Evolutionary conservation across 768 basidiomycete species (phyloP), one percentile per base, ranked within the genome.

Genomic region (Russula abietina): DNA sequence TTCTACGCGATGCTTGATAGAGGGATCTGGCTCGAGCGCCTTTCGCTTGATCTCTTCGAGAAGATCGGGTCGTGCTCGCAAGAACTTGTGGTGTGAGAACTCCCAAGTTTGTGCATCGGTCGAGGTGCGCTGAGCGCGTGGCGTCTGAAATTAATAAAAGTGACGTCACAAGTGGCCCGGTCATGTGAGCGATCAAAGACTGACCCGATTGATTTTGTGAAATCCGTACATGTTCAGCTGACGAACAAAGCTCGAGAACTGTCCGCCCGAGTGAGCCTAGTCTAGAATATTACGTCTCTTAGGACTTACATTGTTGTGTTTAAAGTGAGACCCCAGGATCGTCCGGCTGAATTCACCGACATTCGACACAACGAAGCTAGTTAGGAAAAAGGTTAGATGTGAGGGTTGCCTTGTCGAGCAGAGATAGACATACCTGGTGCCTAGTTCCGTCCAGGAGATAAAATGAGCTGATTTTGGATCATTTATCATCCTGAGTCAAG

Each of bases 191-290:
- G 8, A 51, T 16, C 10, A 39, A 39, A 9, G 2, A 78, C 83
- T 65, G 61, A 90, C 88, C 75, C 91, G 81, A 73, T 93, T 93
- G 75, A 91, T 91, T 76, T 95, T 95, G 77, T 93, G 91, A 74
- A 95, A 96, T 30, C 92, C 93, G 70, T 94, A 96, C 91, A 95
- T 95, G 80, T 96, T 95, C 66, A 95, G 81, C 72, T 96, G 93
- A 67, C 94, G 86, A 58, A 95, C 92, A 72, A 97, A 96, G 70
- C 89, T 91, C 14, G 91, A 92, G 73, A 97, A 96, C 86, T 96
- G 10, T 26, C 22, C 24, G 28, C n/a, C n/a, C n/a, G 2, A 49
- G 26, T 49, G 5, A 49, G 26, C 7, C 6, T 26, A 49, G 48
- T 26, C 26, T 12, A 16, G 0, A 0, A 12, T 36, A 36, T 36